Base-by-base conservation (phyloP, 192 early-diverging fungal species). In the Coemansia sp. region DNA sequence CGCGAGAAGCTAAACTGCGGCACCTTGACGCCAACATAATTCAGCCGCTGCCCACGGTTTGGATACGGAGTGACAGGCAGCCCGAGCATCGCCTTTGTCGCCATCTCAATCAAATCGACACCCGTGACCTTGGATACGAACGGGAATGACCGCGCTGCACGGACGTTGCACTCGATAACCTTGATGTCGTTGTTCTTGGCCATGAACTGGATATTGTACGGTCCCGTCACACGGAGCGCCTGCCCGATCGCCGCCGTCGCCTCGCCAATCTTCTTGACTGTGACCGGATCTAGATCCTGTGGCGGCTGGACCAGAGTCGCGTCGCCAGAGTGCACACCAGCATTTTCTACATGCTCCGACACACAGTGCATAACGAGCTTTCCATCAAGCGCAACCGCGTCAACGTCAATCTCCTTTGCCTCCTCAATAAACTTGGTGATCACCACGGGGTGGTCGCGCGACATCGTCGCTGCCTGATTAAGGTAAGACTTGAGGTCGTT, bases 101-200 rank as follows among this genome's bases (percentile, higher is more conserved):
- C 95, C 89, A 98, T 89, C 71, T 99, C 95, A 59, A 99, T 95
- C 64, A 99, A 82, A 73, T 99, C 93, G 10, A 94, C 85, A 49
- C 92, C 93, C 16, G 93, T 82, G 6, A 98, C 95, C 85, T 99
- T 99, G 69, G 94, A 97, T 10, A 94, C 93, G 65, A 99, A 99
- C 44, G 96, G 97, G 87, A 96, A 96, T 30, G 94, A 96, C 26
- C 97, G 88, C 19, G 96, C 91, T 0, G 97, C 94, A 55, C 96
- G 92, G 34, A 99, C 87, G 67, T 99, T 99, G 82, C 97, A 99
- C 77, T 99, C 97, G 70, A 99, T 99, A 56, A 99, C 92, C 86
- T 99, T 99, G 83, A 99, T 94, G 76, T 97, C 95, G 71, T 95
- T 96, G 82, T 99, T 92, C 86, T 98, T 99, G 75, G 94, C 94